Evolutionary conservation across 2,329 filamentous ascomycete genomes (phyloP).

Genomic region (Paecilomyces formosus): DNA sequence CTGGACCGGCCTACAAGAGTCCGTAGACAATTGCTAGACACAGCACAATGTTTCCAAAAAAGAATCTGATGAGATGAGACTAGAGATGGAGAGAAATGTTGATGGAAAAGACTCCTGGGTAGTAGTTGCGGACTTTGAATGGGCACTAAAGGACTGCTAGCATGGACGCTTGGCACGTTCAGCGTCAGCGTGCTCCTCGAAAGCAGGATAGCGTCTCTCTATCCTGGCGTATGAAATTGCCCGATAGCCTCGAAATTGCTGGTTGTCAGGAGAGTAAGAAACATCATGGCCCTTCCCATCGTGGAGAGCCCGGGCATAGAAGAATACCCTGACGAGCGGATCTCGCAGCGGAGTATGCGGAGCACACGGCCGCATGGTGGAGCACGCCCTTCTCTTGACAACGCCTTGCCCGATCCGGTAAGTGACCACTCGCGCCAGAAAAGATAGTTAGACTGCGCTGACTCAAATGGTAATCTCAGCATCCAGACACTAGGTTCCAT

Average conservation of each 20-base stretch:
- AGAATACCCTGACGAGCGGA: neutral
- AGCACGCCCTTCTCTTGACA: constrained; percentile 7
- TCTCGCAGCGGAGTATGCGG: neutral
- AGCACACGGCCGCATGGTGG: neutral
- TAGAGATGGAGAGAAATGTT: neutral
- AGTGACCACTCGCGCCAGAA: neutral
- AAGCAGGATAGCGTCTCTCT: neutral
- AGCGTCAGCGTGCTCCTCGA: neutral
- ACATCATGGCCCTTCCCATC: neutral
- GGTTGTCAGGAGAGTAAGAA: neutral
- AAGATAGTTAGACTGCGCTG: neutral
- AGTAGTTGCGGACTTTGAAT: neutral
- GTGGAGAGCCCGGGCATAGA: neutral
- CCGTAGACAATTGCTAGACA: neutral
- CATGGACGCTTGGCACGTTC: neutral
- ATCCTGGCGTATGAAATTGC: neutral
- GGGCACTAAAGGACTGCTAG: neutral
- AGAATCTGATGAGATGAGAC: neutral
- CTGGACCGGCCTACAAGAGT: neutral
- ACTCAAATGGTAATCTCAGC: neutral
- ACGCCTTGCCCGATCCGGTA: neutral
- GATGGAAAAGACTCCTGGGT: neutral
- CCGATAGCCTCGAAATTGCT: neutral
- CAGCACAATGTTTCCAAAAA: neutral
- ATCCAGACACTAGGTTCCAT: neutral